phyloP scores from a whole-genome alignment of 1,139 yeast genomes.

The Chernovozyma sophiae-reginae region DNA sequence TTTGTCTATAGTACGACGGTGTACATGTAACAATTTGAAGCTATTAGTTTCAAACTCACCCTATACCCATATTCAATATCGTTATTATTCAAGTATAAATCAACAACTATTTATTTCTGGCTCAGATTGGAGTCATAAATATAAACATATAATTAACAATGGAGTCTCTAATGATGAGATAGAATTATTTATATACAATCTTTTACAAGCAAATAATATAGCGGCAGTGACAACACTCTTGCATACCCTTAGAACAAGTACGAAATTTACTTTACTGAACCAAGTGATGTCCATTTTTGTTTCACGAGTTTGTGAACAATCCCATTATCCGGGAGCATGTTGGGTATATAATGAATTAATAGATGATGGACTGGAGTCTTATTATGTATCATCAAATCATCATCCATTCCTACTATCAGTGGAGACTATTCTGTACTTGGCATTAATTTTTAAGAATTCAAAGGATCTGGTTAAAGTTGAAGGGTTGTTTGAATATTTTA shows the following conservation, averaged over 20 bases:
- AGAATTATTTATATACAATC: slow-evolving; percentile 19
- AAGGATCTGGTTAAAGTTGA: slow-evolving; percentile 23
- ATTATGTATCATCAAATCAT: slow-evolving; percentile 7
- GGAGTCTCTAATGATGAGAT: slow-evolving; percentile 10
- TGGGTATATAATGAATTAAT: slow-evolving; percentile 35
- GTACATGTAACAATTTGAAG: too few species aligned
- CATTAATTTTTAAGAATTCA: slow-evolving; percentile 26
- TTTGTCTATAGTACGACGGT: too few species aligned
- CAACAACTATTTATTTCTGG: neutral
- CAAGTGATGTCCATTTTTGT: slow-evolving; percentile 34
- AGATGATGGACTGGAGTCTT: slow-evolving; percentile 13
- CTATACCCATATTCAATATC: too few species aligned
- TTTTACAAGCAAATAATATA: slow-evolving; percentile 15
- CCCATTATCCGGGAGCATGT: slow-evolving; percentile 31
- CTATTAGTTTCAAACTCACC: too few species aligned
- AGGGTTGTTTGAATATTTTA: slow-evolving; percentile 33
- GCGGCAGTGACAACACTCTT: slow-evolving; percentile 21
- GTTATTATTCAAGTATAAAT: neutral
- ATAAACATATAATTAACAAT: neutral
- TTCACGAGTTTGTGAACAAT: slow-evolving; percentile 20
- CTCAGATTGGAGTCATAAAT: neutral
- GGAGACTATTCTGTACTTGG: slow-evolving; percentile 20
- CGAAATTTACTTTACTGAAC: slow-evolving; percentile 23
- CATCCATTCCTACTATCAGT: slow-evolving; percentile 34
- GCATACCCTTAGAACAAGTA: slow-evolving; percentile 17